Conservation (phyloP, 495 filamentous ascomycete genomes). For the Talaromyces proteolyticus region DNA sequence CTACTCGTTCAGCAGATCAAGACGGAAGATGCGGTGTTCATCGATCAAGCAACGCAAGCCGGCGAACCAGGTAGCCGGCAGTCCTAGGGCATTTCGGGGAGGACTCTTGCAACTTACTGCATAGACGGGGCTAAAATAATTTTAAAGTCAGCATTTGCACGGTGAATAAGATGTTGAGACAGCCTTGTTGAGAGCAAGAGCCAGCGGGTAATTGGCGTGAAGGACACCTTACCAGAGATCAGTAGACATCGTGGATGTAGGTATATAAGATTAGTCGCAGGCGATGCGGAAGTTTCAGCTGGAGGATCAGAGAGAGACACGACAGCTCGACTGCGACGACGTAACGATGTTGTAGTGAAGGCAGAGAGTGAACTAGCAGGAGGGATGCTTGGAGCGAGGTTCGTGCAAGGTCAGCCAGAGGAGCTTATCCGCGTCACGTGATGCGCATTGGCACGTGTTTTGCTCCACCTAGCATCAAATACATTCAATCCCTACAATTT, state of each 20-base stretch:
- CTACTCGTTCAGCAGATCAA: constrained; percentile 3
- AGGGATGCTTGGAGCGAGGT: neutral
- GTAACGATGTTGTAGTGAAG: neutral
- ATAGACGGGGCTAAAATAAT: constrained; percentile 79
- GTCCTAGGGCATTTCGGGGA: neutral
- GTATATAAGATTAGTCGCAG: neutral
- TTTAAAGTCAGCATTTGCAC: constrained; percentile 29
- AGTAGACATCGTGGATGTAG: constrained; percentile 49
- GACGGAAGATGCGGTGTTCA: neutral
- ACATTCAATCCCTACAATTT: too few relatives aligned
- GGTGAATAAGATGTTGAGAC: constrained; percentile 10
- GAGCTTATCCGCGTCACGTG: neutral
- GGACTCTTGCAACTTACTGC: constrained; percentile 50
- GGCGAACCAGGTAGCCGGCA: neutral
- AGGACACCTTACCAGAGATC: constrained; percentile 59
- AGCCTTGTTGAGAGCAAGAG: neutral
- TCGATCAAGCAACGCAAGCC: neutral
- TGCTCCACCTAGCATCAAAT: too few relatives aligned
- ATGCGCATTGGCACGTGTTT: neutral
- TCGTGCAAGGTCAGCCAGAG: neutral
- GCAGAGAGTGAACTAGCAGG: neutral
- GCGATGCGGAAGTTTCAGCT: neutral
- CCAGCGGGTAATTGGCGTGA: constrained; percentile 6
- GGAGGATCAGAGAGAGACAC: neutral
- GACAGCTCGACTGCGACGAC: neutral